Percentiles rank a stretch among this genome's conserved stretches.
These are phyloP conservation scores for Sonneratia caseolaris DNA, from an alignment of 345 rosid species.

Conservation along the genomic window DNA sequence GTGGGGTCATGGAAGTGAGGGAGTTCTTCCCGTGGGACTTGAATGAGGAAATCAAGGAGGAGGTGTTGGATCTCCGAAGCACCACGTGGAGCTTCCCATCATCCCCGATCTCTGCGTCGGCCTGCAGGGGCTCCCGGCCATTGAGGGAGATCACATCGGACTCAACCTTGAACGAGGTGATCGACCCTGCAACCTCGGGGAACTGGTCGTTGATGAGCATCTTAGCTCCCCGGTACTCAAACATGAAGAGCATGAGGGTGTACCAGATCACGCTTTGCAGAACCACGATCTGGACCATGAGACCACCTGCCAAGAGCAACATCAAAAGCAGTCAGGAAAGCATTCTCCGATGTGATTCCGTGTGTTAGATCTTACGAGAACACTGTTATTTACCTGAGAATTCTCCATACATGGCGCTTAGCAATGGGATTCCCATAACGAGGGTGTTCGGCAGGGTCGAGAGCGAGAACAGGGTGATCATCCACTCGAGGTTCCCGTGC, in stretches of 20 bases:
- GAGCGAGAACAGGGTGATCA: conserved; percentile 82
- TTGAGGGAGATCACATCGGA: conserved; percentile 85
- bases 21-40: conserved; percentile 14
- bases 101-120: conserved; percentile 74
- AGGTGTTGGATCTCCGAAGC: conserved; percentile 78
- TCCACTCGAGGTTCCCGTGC: conserved; percentile 79
- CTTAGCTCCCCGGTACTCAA: conserved; percentile 89
- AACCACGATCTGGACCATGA: conserved; percentile 17
- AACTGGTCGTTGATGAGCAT: conserved; percentile 86
- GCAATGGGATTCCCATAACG: conserved; percentile 89
- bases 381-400: no score
- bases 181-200: conserved; percentile 90
- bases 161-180: conserved; percentile 80
- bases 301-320: conserved; percentile 37
- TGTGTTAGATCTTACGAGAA: no score
- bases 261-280: conserved; percentile 97
- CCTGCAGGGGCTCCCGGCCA: conserved; percentile 64
- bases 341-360: no score
- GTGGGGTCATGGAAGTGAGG: conserved; percentile 55
- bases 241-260: conserved; percentile 75
- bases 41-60: neutral
- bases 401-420: conserved; percentile 80
- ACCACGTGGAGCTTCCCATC: conserved; percentile 92
- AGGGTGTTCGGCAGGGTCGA: conserved; percentile 91
- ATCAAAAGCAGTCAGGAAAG: no score